phyloP scores from a whole-genome alignment of 306 rosid genomes.

The Malus orientalis region DNA sequence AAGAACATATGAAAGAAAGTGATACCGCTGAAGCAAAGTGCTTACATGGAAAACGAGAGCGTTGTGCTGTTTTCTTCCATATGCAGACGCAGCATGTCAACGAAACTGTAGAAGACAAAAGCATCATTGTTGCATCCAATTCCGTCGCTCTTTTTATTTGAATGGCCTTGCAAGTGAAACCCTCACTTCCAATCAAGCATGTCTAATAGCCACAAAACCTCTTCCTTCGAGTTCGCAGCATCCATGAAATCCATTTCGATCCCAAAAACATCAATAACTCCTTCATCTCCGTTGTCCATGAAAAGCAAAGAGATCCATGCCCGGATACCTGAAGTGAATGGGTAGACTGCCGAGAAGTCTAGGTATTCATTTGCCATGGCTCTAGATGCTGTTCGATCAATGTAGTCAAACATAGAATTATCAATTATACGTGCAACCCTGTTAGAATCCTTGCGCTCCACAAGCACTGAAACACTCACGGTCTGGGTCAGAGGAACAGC shows the following conservation, averaged over 20 bases:
- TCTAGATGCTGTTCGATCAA: constrained; percentile 61
- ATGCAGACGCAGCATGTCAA: background rate
- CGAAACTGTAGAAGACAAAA: background rate
- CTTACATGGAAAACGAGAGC: background rate
- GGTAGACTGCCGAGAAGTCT: constrained; percentile 68
- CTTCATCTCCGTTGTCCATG: constrained; percentile 63
- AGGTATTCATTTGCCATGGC: constrained; percentile 87
- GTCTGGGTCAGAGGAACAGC: constrained; percentile 53
- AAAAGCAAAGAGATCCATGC: constrained; percentile 94
- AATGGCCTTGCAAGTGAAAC: constrained; percentile 3
- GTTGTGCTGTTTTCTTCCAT: background rate
- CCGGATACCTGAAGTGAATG: constrained; percentile 65
- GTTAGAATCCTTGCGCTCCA: constrained; percentile 68
- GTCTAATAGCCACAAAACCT: constrained; percentile 82
- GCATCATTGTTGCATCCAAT: background rate
- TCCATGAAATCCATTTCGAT: constrained; percentile 93
- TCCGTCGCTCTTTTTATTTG: background rate
- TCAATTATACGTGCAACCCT: constrained; percentile 66
- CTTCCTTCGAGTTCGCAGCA: constrained; percentile 82
- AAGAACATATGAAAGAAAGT: background rate
- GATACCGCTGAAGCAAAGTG: background rate
- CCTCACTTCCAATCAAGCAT: constrained; percentile 95
- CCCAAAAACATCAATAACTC: constrained; percentile 68
- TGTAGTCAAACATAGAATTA: constrained; percentile 67
- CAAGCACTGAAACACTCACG: constrained; percentile 74